Evolutionary conservation across 768 basidiomycete species (phyloP), one percentile per base, ranked within the genome.

Genomic region (Pilatotrama ljubarskyi): DNA sequence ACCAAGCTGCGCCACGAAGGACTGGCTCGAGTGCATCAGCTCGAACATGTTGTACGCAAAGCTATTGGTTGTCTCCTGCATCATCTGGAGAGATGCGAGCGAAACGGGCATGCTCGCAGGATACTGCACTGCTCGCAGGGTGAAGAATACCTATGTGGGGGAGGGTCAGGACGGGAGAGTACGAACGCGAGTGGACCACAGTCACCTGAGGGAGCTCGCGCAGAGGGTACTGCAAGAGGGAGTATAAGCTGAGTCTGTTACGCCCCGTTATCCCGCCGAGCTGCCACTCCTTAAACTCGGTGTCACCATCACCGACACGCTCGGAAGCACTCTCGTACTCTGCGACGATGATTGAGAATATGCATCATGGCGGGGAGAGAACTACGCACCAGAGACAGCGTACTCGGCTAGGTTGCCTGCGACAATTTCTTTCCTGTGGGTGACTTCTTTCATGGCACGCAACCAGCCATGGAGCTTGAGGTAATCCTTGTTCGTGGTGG

Each of bases 351-450:
- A 49, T 11, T 41, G 13, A 4, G 55, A 29, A 41, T 49, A 26
- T 14, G 18, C 50, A 40, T 25, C 14, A 17, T n/a, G 8, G n/a
- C 5, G 1, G 5, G 29, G 37, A 18, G 20, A 11, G 11, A 11
- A 18, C 4, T 13, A 18, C 81, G 65, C 68, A 90, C 88, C 75
- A 32, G 74, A 64, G 15, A 81, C 75, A 29, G 88, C 70, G 66
- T 83, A 83, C 26, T 76, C 76, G 62, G 76, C 75, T 53, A 92
- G 76, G 35, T 83, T 83, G 2, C 85, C 83, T 1, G 88, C 88
- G 3, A 90, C 86, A 25, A 92, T 75, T 69, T 93, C 90, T 64
- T 91, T 84, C 22, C 89, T 81, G 65, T 91, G 86, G 15, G 64
- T 53, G n/a, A 75, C 69, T 41, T 83, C 71, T 60, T 73, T 75